Base-by-base conservation (phyloP, 2,329 filamentous ascomycete genomes). In the Alternaria arborescens region DNA sequence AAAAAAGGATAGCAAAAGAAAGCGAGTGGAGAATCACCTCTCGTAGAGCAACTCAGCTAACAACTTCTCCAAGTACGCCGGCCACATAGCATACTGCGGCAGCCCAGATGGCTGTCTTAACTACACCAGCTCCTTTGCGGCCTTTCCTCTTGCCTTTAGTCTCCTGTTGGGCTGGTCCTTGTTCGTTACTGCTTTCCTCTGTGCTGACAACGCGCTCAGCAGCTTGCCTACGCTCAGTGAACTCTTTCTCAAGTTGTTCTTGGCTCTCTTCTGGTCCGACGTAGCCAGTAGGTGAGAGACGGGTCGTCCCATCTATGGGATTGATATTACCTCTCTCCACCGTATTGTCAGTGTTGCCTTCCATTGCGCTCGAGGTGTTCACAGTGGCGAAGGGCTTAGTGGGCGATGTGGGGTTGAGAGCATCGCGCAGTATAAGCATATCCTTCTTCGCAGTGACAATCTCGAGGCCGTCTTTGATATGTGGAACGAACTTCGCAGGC, bases 261-360 rank as follows among this genome's bases (percentile, higher is more conserved):
- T 51, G 61, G 11, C 54, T 64, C 34, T 73, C 70, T 22, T 71
- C 71, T 3, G 71, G 68, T 5, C 74, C 71, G 14, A 72, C 74
- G 57, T 73, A 77, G n/a, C 75, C 76, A 2, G 75, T 77, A 5
- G 75, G 76, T 16, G 65, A 71, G 3, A 76, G 67, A 1, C 73
- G 68, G 1, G 74, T 67, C 0, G 75, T 79, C 18, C 76, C 77
- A 40, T 79, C 77, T 14, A 79, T 71, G 3, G 76, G 77, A n/a
- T 78, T 79, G 2, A 75, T 64, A 3, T 26, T 42, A 11, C 41
- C 22, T 44, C 59, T 50, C 22, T 38, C n/a, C 16, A 40, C 38
- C 5, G 12, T 30, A 16, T 3, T 24, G 11, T 42, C 40, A 6
- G 46, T 22, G 3, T 38, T 16, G 6, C 3, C 53, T 4, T 8